phyloP scores from a whole-genome alignment of 176 grass and related monocot genomes.

The Juncus inflexus region DNA sequence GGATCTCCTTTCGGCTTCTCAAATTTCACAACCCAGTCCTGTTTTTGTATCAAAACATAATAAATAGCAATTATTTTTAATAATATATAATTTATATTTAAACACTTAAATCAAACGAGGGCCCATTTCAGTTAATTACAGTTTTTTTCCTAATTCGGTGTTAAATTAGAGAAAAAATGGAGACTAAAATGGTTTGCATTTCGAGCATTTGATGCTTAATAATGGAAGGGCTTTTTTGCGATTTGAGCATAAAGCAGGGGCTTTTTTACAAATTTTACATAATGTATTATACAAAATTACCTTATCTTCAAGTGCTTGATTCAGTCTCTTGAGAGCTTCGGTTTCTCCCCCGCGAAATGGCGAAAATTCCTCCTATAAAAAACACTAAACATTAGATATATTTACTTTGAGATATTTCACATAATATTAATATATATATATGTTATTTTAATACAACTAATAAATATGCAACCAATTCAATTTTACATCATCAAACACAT shows the following conservation, averaged over 20 bases:
- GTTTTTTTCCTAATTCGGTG: no score
- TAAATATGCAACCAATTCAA: no score
- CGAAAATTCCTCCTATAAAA: slow-evolving; percentile 68
- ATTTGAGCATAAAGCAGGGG: no score
- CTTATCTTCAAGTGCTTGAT: slow-evolving; percentile 59
- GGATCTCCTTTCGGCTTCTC: slow-evolving; percentile 96
- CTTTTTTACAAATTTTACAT: no score
- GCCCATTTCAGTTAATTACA: not conserved
- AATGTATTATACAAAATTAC: slow-evolving; percentile 22
- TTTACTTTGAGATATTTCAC: not conserved
- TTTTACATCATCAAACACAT: no score
- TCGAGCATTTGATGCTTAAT: no score
- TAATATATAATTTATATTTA: not conserved
- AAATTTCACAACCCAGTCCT: slow-evolving; percentile 89
- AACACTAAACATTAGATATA: not conserved
- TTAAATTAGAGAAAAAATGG: no score
- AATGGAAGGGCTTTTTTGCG: no score
- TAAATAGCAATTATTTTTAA: slow-evolving; percentile 3
- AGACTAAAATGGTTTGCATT: no score
- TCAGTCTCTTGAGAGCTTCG: slow-evolving; percentile 72
- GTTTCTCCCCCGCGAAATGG: slow-evolving; percentile 62
- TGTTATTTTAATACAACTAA: no score
- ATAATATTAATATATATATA: no score
- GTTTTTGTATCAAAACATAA: not conserved
- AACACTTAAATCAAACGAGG: slow-evolving; percentile 9